Base-by-base conservation (phyloP, 352 stramenopile genomes). In the Phytophthora pinifolia region DNA sequence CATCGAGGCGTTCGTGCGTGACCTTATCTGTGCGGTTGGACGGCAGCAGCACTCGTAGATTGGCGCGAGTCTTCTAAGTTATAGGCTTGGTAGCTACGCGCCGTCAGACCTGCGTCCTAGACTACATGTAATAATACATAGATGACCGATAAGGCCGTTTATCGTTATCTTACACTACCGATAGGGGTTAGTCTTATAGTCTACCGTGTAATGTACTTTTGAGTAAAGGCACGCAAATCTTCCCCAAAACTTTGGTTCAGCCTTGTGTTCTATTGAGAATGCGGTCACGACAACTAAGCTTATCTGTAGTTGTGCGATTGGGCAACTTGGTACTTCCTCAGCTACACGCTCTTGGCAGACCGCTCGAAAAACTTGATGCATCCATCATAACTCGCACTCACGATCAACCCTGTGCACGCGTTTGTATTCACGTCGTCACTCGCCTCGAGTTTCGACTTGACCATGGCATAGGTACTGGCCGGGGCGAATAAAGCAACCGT, bases 321-420 rank as follows among this genome's bases (percentile, higher is more conserved):
- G 25, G 0, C 0, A 29, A 29, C 25, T 20, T 47, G 33, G 45
- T 43, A 39, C n/a, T 43, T 30, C 22, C 34, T n/a, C 64, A 46
- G 18, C 56, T 54, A 70, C 37, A 70, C 50, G 47, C 41, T 56
- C 61, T 81, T 85, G 12, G 46, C 48, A 30, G 72, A 68, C 27
- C 76, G 61, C 44, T 87, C 79, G 51, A 89, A 87, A 59, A 86
- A 87, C 62, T 89, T 89, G 53, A 93, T 93, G 70, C 79, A 89
- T 29, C 83, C 83, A 54, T 93, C 79, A 53, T 93, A 93, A 59
- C 74, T 93, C n/a, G 83, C 83, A 5, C 79, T 87, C 30, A 91
- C 83, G 48, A 93, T 86, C 32, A 89, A 60, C 18, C 83, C 80
- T 15, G 79, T 91, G 67, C 83, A 93, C 14, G 80, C 72, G 49